Conservation (phyloP, 495 filamentous ascomycete genomes). For the Penicillium arizonense region DNA sequence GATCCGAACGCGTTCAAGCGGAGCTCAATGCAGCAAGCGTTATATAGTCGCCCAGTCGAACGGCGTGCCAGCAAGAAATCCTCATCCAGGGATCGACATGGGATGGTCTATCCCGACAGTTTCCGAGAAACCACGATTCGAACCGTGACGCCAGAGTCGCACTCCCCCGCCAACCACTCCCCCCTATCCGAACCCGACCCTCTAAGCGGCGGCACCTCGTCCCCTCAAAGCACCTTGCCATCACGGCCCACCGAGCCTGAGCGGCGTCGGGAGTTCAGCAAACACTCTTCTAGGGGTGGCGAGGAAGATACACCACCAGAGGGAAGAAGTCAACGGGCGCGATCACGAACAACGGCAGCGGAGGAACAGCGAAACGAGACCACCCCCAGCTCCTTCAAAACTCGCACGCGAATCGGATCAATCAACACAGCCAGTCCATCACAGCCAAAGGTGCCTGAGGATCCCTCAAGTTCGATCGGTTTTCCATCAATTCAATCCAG, state of each 20-base stretch:
- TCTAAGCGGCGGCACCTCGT: constrained; percentile 36
- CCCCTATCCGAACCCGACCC: constrained; percentile 41
- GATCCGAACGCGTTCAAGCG: constrained; percentile 43
- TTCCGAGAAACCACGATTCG: constrained; percentile 48
- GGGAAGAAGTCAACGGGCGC: constrained; percentile 38
- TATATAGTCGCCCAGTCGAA: constrained; percentile 46
- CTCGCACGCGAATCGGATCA: constrained; percentile 45
- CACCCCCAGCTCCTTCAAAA: constrained; percentile 35
- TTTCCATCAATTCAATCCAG: constrained; percentile 52
- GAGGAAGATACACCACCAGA: constrained; percentile 37
- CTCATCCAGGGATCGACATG: constrained; percentile 52
- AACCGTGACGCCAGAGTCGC: constrained; percentile 48
- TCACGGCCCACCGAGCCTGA: constrained; percentile 33
- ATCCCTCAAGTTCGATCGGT: constrained; percentile 42
- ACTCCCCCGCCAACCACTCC: constrained; percentile 32
- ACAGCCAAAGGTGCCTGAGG: constrained; percentile 25
- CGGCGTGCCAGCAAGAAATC: constrained; percentile 53
- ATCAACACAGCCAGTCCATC: constrained; percentile 38
- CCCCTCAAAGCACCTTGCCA: constrained; percentile 40
- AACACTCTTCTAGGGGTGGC: constrained; percentile 24
- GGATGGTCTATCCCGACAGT: constrained; percentile 52
- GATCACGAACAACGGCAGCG: constrained; percentile 49
- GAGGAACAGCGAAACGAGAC: constrained; percentile 48
- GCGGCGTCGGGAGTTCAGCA: constrained; percentile 27
- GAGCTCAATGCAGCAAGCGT: constrained; percentile 42